Base-by-base conservation (phyloP, 2,329 filamentous ascomycete species). In the Hansfordia pulvinata region DNA sequence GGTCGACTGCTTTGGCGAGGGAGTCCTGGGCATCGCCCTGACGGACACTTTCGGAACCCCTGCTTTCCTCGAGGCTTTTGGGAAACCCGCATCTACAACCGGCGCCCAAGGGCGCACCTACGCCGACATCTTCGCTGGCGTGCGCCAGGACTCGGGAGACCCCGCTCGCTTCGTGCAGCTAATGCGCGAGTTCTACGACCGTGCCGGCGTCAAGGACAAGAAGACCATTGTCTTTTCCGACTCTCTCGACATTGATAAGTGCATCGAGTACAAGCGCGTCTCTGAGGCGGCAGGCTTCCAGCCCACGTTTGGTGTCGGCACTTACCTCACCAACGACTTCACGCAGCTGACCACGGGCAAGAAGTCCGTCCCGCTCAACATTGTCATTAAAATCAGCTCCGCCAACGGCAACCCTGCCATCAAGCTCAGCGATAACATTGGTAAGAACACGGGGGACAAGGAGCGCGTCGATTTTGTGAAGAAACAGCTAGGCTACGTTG, bases 21-120 rank as follows among this genome's bases (percentile, higher is more conserved):
- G 66, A 19, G 77, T 88, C 18, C 66, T 94, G 17, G 75, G 78
- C 5, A 86, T 98, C 39, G 86, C 90, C 2, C 60, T 98, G 35
- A 98, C 90, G 0, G 90, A 98, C 54, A 98, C 90, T 0, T 96
- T 96, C 43, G 90, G 90, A 24, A 98, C 90, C 0, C 76, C 79
- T 4, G 72, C 81, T 24, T 98, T 98, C 54, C 64, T 98, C 26
- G 71, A 74, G 33, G 76, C 83, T 0, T 98, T 98, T 58, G 74
- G 70, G 40, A 71, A 75, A 44, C 73, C 75, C 1, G 35, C 46
- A 0, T 53, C 61, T 8, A 51, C 64, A 13, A 55, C 56, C 8
- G 62, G 58, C 11, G 53, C 61, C 22, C 52, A 50, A 14, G 37
- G 52, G 14, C 64, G 63, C 48, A 79, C 75, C 0, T 94, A 90